Conservation (phyloP, 2,329 filamentous ascomycete genomes). For the Tolypocladium capitatum region DNA sequence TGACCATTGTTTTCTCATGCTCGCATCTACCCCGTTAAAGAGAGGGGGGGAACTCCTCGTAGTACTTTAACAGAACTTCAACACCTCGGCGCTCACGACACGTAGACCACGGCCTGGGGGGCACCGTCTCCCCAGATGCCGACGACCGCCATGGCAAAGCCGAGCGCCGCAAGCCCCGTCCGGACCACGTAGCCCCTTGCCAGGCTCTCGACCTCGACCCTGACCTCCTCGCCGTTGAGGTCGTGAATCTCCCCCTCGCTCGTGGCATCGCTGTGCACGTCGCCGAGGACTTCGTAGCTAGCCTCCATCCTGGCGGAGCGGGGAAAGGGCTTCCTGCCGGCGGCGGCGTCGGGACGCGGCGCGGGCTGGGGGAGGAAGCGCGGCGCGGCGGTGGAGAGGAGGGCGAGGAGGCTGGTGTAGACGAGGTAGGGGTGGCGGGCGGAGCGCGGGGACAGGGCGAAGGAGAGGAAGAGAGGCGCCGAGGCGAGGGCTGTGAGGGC, state of each 20-base stretch:
- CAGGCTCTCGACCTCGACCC: conserved; percentile 41
- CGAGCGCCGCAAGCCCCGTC: conserved; percentile 39
- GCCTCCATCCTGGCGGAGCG: conserved; percentile 45
- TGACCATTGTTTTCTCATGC: not conserved
- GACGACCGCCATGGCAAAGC: conserved; percentile 47
- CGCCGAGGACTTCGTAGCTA: conserved; percentile 56
- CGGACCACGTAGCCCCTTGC: conserved; percentile 39
- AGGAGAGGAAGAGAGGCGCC: conserved; percentile 64
- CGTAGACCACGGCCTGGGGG: conserved; percentile 18
- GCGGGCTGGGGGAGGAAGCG: conserved; percentile 27
- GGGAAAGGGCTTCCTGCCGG: conserved; percentile 15
- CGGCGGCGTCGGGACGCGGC: conserved; percentile 12
- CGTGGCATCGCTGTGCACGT: conserved; percentile 34
- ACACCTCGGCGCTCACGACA: conserved; percentile 12
- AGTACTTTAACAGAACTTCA: not conserved
- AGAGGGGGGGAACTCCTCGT: not conserved
- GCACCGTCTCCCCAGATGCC: conserved; percentile 55
- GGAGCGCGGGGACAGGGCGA: conserved; percentile 58
- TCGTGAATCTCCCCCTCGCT: conserved; percentile 38
- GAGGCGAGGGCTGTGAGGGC: conserved; percentile 56
- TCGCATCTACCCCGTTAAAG: not conserved
- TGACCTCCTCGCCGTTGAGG: conserved; percentile 50
- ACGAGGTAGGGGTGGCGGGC: conserved; percentile 79
- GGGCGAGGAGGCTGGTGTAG: conserved; percentile 63
- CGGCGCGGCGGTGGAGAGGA: conserved; percentile 44